Conservation (phyloP, 345 rosid species). For the Eucalyptus pauciflora region DNA sequence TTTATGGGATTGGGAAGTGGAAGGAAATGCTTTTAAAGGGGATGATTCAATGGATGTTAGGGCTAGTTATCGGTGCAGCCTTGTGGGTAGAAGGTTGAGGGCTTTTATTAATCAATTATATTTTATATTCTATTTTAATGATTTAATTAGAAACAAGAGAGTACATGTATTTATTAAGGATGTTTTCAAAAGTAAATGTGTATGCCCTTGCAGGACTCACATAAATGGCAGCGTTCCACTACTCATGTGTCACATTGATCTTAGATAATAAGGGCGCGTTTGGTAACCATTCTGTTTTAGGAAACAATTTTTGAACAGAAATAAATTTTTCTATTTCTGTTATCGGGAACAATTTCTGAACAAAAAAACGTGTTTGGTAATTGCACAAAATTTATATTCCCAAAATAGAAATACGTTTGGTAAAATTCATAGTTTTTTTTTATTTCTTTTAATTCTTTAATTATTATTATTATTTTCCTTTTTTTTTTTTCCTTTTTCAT, state of each 20-base stretch:
- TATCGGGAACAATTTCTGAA: too few species aligned
- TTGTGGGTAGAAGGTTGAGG: background rate
- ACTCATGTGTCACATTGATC: background rate
- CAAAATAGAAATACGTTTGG: too few species aligned
- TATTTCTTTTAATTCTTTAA: too few species aligned
- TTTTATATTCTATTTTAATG: background rate
- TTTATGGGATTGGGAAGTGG: background rate
- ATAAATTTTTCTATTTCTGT: too few species aligned
- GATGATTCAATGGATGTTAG: background rate
- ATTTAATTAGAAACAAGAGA: background rate
- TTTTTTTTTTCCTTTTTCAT: too few species aligned
- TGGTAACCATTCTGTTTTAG: too few species aligned
- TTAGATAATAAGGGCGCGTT: background rate
- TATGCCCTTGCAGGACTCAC: background rate
- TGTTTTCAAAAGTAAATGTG: background rate
- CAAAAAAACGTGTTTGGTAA: too few species aligned
- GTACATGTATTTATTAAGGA: background rate
- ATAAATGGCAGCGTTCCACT: background rate
- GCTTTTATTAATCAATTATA: background rate
- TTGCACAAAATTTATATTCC: too few species aligned
- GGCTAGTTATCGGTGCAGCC: background rate
- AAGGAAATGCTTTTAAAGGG: background rate
- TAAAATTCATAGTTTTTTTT: too few species aligned
- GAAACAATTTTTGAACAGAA: too few species aligned
- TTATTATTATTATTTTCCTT: too few species aligned